Evolutionary conservation across 768 basidiomycete species (phyloP), one percentile per base, ranked within the genome.

Genomic region (Rhodotorula toruloides): DNA sequence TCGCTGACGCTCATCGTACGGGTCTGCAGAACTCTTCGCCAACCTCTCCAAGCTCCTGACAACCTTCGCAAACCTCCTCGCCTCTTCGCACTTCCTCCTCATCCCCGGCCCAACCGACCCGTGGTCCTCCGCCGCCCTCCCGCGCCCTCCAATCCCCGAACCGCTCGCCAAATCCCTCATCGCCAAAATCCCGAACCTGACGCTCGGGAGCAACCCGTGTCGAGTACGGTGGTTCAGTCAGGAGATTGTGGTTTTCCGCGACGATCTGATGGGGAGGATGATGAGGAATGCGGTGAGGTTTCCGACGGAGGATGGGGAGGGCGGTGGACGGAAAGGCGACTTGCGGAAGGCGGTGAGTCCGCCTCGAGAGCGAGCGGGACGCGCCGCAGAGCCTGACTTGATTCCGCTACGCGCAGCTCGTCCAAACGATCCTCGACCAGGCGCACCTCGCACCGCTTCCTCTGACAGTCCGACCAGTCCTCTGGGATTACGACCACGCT

Each of bases 41-140:
- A 82, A 84, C 0, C 80, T 99, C 32, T 90, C 88, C 9, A 89
- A 91, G 71, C 81, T 98, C 39, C 87, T 99, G 64, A 80, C 85
- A 10, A 83, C 85, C 11, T 96, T 91, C 74, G 87, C 90, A 4
- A 76, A 82, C 50, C 86, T 98, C 56, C 84, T 86, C 29, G 83
- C 86, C 11, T 79, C 79, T 49, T 91, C 92, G 1, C 90, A 93
- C 76, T 96, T 98, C 77, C 84, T 98, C 58, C 85, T 99, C 70
- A 87, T 98, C 29, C 96, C 96, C 10, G 96, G 96, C 11, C 96
- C 96, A 4, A 80, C 89, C 56, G 96, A 99, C 78, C 83, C 94
- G 32, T 82, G 79, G 60, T 90, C 90, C 61, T 82, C 86, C 16
- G 27, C 63, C 25, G 84, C 87, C 29, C 79, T 96, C 19, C 96